These are phyloP conservation scores for Penicillium sp. DNA, from an alignment of 2,329 filamentous ascomycete genomes.

Conservation along the genomic window DNA sequence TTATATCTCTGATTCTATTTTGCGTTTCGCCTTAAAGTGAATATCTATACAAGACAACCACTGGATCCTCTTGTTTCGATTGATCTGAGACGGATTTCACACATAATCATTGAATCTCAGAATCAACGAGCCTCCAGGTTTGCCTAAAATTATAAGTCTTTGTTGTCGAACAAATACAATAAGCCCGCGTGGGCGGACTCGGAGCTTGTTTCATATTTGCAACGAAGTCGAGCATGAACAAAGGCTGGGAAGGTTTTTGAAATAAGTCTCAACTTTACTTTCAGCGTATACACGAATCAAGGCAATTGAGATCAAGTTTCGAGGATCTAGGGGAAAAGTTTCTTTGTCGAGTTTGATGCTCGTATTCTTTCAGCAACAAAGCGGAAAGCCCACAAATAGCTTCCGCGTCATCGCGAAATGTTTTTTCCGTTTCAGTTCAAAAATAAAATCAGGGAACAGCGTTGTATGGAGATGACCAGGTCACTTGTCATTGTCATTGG, in stretches of 20 bases:
- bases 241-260: background rate
- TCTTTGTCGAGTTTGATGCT: background rate
- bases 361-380: background rate
- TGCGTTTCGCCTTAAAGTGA: background rate
- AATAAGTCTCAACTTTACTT: background rate
- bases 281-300: background rate
- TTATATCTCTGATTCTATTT: background rate
- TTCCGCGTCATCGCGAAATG: no score
- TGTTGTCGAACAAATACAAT: background rate
- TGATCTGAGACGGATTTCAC: background rate
- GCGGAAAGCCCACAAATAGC: background rate
- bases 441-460: no score
- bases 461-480: background rate
- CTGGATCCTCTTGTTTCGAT: background rate
- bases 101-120: background rate
- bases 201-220: background rate
- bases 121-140: background rate
- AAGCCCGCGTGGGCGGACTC: background rate
- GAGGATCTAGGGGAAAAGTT: background rate
- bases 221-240: background rate
- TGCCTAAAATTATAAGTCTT: background rate
- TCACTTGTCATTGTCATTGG: no score
- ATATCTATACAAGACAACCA: background rate
- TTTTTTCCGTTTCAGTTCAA: no score
- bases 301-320: background rate